phyloP scores from a whole-genome alignment of 768 basidiomycete genomes.

The Boletus rufocinnamomeus region DNA sequence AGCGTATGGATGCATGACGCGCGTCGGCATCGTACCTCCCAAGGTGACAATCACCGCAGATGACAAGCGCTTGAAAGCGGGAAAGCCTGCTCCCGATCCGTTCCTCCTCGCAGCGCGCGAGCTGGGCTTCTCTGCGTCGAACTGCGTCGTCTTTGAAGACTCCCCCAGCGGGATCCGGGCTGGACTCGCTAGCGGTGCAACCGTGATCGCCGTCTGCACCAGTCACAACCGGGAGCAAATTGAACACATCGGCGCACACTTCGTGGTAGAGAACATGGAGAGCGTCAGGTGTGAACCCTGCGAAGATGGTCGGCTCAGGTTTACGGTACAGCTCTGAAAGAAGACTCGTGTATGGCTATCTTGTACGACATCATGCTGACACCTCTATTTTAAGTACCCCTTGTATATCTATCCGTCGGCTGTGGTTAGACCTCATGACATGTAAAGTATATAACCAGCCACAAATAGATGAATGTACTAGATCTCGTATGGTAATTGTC shows the following conservation, averaged over 20 bases:
- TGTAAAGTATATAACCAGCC: constrained; percentile 5
- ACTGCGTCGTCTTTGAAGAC: constrained; percentile 81
- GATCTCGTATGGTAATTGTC: too few species aligned
- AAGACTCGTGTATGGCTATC: not conserved
- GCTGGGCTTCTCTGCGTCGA: constrained; percentile 54
- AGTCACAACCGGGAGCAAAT: constrained; percentile 61
- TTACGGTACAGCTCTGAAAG: constrained; percentile 38
- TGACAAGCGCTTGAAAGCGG: constrained; percentile 68
- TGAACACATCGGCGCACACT: constrained; percentile 58
- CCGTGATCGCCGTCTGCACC: constrained; percentile 74
- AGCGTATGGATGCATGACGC: constrained; percentile 70
- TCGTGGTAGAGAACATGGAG: constrained; percentile 57
- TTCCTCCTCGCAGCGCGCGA: constrained; percentile 63
- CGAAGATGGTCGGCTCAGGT: constrained; percentile 45
- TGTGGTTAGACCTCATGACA: not conserved
- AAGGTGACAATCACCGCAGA: constrained; percentile 74
- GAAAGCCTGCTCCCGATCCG: constrained; percentile 63
- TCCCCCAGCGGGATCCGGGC: constrained; percentile 66
- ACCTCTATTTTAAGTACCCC: not conserved
- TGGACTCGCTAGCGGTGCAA: constrained; percentile 72
- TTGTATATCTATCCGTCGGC: not conserved
- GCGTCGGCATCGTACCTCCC: constrained; percentile 69
- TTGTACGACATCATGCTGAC: not conserved
- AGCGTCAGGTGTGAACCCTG: constrained; percentile 43
- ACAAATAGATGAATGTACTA: too few species aligned